These are phyloP conservation scores for Ogataea thermomethanolica DNA, from an alignment of 805 yeast species.

Conservation along the genomic window DNA sequence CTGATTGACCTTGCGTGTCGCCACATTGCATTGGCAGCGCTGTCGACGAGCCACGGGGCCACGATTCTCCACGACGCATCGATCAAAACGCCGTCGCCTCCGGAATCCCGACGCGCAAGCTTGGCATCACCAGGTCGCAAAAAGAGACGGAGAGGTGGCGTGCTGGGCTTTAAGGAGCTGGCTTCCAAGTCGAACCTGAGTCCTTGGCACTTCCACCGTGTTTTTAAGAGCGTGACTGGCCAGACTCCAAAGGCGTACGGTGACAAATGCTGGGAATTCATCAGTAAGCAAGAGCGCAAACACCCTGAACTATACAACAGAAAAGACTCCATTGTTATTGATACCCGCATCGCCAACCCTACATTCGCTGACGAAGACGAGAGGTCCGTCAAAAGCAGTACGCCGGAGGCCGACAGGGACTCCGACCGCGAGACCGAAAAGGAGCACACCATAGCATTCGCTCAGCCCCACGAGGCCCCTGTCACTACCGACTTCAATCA, in stretches of 20 bases:
- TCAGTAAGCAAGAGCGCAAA: constrained; percentile 34
- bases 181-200: constrained; percentile 79
- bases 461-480: no score
- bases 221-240: constrained; percentile 81
- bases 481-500: no score
- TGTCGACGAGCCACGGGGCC: constrained; percentile 24
- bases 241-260: constrained; percentile 88
- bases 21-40: constrained; percentile 76
- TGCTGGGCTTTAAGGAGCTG: constrained; percentile 78
- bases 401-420: not conserved
- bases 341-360: constrained; percentile 34
- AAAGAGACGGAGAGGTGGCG: constrained; percentile 71
- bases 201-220: constrained; percentile 94
- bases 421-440: not conserved
- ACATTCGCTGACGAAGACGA: constrained; percentile 19
- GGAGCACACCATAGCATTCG: not conserved
- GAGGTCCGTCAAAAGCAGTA: not conserved
- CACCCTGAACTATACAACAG: constrained; percentile 16
- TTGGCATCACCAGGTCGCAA: constrained; percentile 30
- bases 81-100: constrained; percentile 8
- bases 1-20: constrained; percentile 77
- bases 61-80: constrained; percentile 8
- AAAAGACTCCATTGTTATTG: constrained; percentile 27
- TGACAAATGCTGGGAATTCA: constrained; percentile 69
- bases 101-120: constrained; percentile 8